Percentiles rank a stretch among this genome's conserved stretches.
phyloP scores from a whole-genome alignment of 148 eudicot genomes.

The Silene latifolia region DNA sequence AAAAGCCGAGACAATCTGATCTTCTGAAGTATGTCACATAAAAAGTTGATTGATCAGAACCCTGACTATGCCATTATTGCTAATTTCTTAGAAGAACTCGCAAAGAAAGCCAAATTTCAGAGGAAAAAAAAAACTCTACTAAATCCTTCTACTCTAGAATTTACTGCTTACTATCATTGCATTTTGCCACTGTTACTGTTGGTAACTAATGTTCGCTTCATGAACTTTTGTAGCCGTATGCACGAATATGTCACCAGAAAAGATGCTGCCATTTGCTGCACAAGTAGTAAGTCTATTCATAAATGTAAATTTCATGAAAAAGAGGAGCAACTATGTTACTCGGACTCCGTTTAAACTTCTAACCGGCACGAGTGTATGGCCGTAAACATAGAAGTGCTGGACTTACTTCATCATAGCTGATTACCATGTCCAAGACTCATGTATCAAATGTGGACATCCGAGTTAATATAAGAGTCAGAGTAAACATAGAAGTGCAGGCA shows the following conservation, averaged over 20 bases:
- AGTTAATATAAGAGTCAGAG: background rate
- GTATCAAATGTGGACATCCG: background rate
- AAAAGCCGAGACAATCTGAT: background rate
- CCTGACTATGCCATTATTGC: background rate
- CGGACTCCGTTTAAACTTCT: background rate
- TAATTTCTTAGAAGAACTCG: background rate
- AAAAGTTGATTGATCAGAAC: background rate
- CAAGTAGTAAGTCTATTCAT: constrained; percentile 62
- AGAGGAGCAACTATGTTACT: background rate
- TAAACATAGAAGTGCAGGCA: background rate
- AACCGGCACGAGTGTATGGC: no score
- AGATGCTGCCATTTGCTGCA: constrained; percentile 88
- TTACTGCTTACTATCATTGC: background rate
- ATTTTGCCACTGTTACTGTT: background rate
- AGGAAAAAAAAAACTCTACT: background rate
- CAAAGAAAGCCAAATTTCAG: background rate
- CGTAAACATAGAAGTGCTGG: no score
- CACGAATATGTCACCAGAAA: constrained; percentile 66
- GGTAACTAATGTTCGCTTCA: constrained; percentile 1
- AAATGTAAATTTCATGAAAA: background rate
- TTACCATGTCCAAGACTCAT: background rate
- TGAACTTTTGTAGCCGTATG: constrained; percentile 56
- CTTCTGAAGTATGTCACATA: background rate
- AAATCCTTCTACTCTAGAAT: background rate
- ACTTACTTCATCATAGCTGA: no score